A percentile compares a stretch with the other conserved stretches of the same genome.
phyloP scores from a whole-genome alignment of 2,329 filamentous ascomycete genomes.

The Mycosphaerelloides madeirae region DNA sequence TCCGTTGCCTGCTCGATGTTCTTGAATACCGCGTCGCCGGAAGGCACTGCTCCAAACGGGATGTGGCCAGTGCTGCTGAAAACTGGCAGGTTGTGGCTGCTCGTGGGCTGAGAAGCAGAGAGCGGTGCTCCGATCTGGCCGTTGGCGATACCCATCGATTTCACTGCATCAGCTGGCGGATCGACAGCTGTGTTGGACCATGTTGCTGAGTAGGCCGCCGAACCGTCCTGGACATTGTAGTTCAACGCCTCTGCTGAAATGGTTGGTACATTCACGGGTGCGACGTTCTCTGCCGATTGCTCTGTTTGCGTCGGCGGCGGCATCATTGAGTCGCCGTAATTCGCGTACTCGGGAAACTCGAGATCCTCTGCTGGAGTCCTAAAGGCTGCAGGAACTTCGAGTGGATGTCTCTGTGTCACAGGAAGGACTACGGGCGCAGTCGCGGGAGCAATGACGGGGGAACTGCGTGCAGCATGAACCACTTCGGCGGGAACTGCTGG shows the following conservation, averaged over 20 bases:
- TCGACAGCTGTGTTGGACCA: not conserved
- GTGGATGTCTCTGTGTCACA: not conserved
- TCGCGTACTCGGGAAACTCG: constrained; percentile 7
- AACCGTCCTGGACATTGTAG: no score
- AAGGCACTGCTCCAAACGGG: constrained; percentile 26
- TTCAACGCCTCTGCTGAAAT: no score
- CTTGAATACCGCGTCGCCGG: not conserved
- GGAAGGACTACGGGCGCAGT: no score
- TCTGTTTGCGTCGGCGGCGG: constrained; percentile 1
- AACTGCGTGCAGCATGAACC: no score
- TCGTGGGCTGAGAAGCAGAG: not conserved
- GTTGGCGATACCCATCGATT: not conserved
- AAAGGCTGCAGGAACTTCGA: constrained; percentile 4
- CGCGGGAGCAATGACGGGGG: no score
- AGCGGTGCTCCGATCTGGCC: not conserved
- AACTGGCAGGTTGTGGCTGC: constrained; percentile 19
- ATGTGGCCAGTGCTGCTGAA: constrained; percentile 31
- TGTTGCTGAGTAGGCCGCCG: no score
- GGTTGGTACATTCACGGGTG: not conserved
- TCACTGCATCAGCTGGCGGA: not conserved
- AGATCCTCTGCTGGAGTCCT: constrained; percentile 3
- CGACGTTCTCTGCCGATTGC: not conserved
- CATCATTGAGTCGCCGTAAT: not conserved
- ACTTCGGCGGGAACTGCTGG: no score
- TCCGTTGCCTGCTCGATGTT: not conserved